A percentile compares a stretch with the other conserved stretches of the same genome.
These are phyloP conservation scores for Tylopilus sp. DNA, from an alignment of 768 basidiomycete genomes.

Conservation along the genomic window DNA sequence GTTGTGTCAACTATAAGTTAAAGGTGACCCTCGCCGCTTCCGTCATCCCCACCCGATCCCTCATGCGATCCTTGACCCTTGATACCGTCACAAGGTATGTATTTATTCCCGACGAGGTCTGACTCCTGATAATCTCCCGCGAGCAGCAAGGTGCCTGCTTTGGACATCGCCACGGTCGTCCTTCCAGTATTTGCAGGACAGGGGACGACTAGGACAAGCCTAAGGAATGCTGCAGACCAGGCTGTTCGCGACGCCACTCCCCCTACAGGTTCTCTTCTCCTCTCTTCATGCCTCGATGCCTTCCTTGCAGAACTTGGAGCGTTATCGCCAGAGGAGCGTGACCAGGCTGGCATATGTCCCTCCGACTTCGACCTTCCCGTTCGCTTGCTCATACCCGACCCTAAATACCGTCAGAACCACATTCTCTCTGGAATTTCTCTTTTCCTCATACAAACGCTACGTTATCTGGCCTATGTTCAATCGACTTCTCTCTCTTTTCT, in stretches of 20 bases:
- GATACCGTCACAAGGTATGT: conserved; percentile 7
- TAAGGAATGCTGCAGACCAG: conserved; percentile 33
- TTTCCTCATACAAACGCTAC: conserved; percentile 49
- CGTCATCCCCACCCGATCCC: background rate
- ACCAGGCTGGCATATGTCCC: conserved; percentile 37
- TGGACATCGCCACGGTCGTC: conserved; percentile 6
- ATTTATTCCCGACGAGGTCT: background rate
- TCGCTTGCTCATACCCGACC: conserved; percentile 38
- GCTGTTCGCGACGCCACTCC: conserved; percentile 42
- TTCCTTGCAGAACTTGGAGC: conserved; percentile 48
- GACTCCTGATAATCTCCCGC: background rate
- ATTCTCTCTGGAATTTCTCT: conserved; percentile 47
- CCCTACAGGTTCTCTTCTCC: conserved; percentile 40
- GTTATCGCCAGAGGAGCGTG: conserved; percentile 37
- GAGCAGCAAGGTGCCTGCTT: conserved; percentile 7
- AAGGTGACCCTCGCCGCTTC: background rate
- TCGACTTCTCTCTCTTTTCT: conserved; percentile 19
- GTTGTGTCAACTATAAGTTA: conserved; percentile 13
- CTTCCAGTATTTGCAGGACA: conserved; percentile 60
- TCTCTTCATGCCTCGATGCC: conserved; percentile 48
- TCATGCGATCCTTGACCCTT: background rate
- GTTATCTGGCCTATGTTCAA: conserved; percentile 47
- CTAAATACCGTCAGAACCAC: conserved; percentile 42
- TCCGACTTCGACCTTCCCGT: conserved; percentile 41
- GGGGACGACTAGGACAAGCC: conserved; percentile 38